These are phyloP conservation scores for Extremus antarcticus DNA, from an alignment of 495 filamentous ascomycete genomes.

Conservation along the genomic window DNA sequence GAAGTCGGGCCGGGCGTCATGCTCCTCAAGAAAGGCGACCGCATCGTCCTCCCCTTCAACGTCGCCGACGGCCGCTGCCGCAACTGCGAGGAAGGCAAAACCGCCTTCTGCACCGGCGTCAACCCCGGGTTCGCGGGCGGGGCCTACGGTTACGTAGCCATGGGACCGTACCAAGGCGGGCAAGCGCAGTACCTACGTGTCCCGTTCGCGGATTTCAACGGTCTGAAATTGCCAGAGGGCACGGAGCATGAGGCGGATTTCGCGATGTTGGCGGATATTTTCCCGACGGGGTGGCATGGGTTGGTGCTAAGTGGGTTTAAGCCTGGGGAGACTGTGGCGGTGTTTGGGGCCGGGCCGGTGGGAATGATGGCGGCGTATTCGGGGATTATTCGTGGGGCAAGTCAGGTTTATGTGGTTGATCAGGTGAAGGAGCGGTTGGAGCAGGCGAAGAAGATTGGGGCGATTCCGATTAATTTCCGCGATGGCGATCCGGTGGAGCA, in stretches of 20 bases:
- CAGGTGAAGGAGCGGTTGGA: constrained; percentile 41
- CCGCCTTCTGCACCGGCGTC: constrained; percentile 45
- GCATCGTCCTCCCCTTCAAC: constrained; percentile 50
- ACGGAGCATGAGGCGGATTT: constrained; percentile 30
- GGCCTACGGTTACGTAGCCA: constrained; percentile 50
- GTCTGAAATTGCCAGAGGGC: constrained; percentile 33
- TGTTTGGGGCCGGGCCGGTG: constrained; percentile 41
- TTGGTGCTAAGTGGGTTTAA: constrained; percentile 44
- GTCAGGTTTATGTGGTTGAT: constrained; percentile 44
- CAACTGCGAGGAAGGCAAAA: constrained; percentile 49
- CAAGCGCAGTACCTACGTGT: constrained; percentile 44
- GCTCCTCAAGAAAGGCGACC: constrained; percentile 40
- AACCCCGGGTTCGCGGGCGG: constrained; percentile 51
- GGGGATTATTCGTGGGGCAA: constrained; percentile 42
- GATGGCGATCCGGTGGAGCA: constrained; percentile 23
- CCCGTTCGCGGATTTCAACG: constrained; percentile 50
- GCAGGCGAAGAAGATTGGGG: constrained; percentile 43
- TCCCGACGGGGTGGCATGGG: constrained; percentile 52
- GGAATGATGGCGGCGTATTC: constrained; percentile 49
- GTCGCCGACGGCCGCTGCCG: constrained; percentile 46
- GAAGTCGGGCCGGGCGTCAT: constrained; percentile 39
- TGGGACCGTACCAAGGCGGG: constrained; percentile 47
- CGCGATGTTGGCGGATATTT: constrained; percentile 40
- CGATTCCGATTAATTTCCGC: constrained; percentile 26
- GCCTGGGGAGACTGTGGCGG: constrained; percentile 44